Evolutionary conservation across 1,139 yeast genomes (phyloP).

Genomic region (Kodamaea sp.): DNA sequence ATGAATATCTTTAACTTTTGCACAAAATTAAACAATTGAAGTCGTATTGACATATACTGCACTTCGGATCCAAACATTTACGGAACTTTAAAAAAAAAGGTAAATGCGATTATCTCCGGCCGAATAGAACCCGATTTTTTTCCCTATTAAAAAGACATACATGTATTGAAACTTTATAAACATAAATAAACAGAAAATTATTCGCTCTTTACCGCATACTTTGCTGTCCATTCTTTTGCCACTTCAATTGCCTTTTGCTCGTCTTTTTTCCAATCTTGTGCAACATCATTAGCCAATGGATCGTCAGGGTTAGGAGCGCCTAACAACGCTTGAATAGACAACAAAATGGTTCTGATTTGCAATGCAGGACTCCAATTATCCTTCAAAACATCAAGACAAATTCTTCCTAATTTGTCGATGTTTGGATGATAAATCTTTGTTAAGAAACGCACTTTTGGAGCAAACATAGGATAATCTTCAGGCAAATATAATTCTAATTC

Average conservation of each 20-base stretch:
- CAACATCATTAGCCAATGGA: slow-evolving; percentile 96
- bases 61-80: slow-evolving; percentile 8
- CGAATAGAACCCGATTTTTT: neutral
- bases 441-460: slow-evolving; percentile 88
- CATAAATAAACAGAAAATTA: slow-evolving; percentile 1
- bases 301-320: slow-evolving; percentile 99
- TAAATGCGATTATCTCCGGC: neutral
- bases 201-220: slow-evolving; percentile 45
- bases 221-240: slow-evolving; percentile 83
- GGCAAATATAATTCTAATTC: slow-evolving; percentile 76
- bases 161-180: slow-evolving; percentile 4
- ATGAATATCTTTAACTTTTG: too few species aligned
- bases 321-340: slow-evolving; percentile 87
- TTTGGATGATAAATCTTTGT: slow-evolving; percentile 96
- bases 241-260: slow-evolving; percentile 75
- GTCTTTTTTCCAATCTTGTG: slow-evolving; percentile 91
- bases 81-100: neutral
- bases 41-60: neutral
- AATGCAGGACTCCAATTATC: slow-evolving; percentile 97
- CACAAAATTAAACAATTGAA: too few species aligned
- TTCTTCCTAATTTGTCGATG: slow-evolving; percentile 90
- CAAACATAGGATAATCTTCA: slow-evolving; percentile 89
- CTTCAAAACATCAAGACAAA: slow-evolving; percentile 91
- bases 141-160: neutral
- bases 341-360: slow-evolving; percentile 88